Conservation (phyloP, 2,329 filamentous ascomycete genomes). For the Aspergillus brunneoviolaceus region DNA sequence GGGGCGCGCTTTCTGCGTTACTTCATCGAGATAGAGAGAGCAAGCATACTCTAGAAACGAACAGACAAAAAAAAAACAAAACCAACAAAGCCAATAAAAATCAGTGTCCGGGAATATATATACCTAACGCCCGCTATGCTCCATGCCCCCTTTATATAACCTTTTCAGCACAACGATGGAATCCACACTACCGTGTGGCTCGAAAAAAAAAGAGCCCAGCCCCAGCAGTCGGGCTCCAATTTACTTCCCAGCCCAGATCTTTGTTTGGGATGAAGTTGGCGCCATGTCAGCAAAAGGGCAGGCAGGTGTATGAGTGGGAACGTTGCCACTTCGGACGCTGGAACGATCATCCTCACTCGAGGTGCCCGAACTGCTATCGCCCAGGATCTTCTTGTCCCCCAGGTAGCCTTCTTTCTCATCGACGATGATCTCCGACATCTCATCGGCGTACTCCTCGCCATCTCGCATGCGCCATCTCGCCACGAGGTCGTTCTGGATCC, state of each 20-base stretch:
- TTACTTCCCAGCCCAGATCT: slow-evolving; percentile 29
- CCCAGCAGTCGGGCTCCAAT: not conserved
- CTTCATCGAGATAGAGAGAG: not conserved
- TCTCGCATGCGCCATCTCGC: slow-evolving; percentile 77
- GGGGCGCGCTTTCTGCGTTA: not conserved
- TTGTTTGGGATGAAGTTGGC: slow-evolving; percentile 27
- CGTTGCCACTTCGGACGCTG: slow-evolving; percentile 26
- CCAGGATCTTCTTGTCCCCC: slow-evolving; percentile 59
- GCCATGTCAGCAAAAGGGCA: slow-evolving; percentile 35
- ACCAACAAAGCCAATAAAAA: no score
- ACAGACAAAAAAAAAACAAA: not conserved
- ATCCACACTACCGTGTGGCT: not conserved
- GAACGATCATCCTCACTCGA: slow-evolving; percentile 32
- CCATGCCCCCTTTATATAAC: not conserved
- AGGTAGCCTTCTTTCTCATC: slow-evolving; percentile 64
- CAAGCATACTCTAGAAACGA: not conserved
- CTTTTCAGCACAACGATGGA: not conserved
- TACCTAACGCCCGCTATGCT: slow-evolving; percentile 15
- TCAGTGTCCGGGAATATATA: not conserved
- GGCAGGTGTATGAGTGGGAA: slow-evolving; percentile 19
- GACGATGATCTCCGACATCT: slow-evolving; percentile 42
- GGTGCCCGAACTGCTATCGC: slow-evolving; percentile 28
- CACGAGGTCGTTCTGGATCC: slow-evolving; percentile 85
- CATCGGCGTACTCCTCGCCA: slow-evolving; percentile 59
- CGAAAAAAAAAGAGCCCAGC: not conserved